phyloP scores from a whole-genome alignment of 2,329 filamentous ascomycete genomes.

The Polychaeton citri region DNA sequence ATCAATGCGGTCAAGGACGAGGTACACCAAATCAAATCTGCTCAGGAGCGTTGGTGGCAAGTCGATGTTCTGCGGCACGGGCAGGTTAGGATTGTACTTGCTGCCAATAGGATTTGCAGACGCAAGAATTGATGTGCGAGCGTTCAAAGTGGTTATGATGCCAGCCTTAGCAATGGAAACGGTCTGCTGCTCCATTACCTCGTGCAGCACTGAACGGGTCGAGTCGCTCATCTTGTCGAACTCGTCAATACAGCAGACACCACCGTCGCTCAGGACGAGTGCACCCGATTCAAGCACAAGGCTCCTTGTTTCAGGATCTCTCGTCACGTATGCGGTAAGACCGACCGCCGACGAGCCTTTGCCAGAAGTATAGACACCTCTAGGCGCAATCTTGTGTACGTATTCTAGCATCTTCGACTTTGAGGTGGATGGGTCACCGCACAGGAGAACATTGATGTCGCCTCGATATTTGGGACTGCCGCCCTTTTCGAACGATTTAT shows the following conservation, averaged over 20 bases:
- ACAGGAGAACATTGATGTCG: constrained; percentile 93
- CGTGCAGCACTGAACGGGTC: constrained; percentile 60
- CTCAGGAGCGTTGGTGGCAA: constrained; percentile 88
- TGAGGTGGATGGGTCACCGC: constrained; percentile 89
- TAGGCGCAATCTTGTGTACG: constrained; percentile 92
- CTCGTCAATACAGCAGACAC: constrained; percentile 67
- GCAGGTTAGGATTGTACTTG: constrained; percentile 91
- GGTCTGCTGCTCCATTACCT: constrained; percentile 73
- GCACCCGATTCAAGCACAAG: constrained; percentile 64
- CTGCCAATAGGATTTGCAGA: constrained; percentile 97
- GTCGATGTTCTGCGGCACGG: constrained; percentile 96
- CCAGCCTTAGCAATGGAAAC: constrained; percentile 67
- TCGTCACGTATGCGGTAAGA: constrained; percentile 64
- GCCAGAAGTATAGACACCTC: constrained; percentile 65
- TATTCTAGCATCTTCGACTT: constrained; percentile 94
- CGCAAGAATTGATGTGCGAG: constrained; percentile 85
- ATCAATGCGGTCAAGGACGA: constrained; percentile 87
- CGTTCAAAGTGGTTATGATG: constrained; percentile 81
- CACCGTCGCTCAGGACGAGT: constrained; percentile 59
- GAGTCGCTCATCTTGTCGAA: constrained; percentile 71
- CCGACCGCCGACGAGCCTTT: constrained; percentile 65
- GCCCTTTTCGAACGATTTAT: constrained; percentile 95
- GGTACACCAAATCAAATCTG: constrained; percentile 91
- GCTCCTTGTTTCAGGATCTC: constrained; percentile 60
- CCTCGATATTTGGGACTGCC: constrained; percentile 91